phyloP scores from a whole-genome alignment of 2,329 filamentous ascomycete species.

The Colletotrichum agaves region DNA sequence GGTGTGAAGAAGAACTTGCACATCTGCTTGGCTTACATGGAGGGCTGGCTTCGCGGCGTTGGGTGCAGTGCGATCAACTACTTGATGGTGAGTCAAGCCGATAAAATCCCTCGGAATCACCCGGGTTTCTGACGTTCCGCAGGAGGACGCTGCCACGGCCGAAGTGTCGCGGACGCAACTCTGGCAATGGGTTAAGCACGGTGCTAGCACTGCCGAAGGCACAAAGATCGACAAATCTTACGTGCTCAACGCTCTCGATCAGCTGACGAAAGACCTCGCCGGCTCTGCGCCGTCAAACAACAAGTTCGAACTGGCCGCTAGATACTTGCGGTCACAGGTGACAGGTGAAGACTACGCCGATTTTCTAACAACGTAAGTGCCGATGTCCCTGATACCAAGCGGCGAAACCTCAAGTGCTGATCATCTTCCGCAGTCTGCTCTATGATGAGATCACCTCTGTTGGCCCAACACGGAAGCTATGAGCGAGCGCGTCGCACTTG shows the following conservation, averaged over 20 bases:
- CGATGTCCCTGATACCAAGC: too few species aligned
- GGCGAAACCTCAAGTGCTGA: neutral
- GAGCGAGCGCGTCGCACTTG: neutral
- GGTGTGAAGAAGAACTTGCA: constrained; percentile 93
- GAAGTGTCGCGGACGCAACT: constrained; percentile 88
- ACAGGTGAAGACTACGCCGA: constrained; percentile 34
- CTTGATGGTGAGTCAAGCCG: constrained; percentile 67
- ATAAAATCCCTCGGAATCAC: neutral
- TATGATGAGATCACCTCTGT: constrained; percentile 26
- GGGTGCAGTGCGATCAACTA: constrained; percentile 93
- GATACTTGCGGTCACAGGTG: constrained; percentile 25
- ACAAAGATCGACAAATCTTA: constrained; percentile 87
- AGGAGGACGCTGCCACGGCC: constrained; percentile 87
- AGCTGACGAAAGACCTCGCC: constrained; percentile 48
- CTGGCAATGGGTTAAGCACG: constrained; percentile 84
- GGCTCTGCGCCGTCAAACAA: constrained; percentile 33
- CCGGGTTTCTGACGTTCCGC: neutral
- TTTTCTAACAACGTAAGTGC: constrained; percentile 34
- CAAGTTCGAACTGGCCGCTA: constrained; percentile 36
- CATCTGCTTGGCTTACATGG: constrained; percentile 91
- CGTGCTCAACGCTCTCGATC: constrained; percentile 79
- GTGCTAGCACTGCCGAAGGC: constrained; percentile 78
- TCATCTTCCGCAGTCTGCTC: neutral
- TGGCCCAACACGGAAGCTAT: neutral
- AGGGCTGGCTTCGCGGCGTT: constrained; percentile 89